These are phyloP conservation scores for Entomortierella chlamydospora DNA, from an alignment of 192 early-diverging fungal species.

Conservation along the genomic window DNA sequence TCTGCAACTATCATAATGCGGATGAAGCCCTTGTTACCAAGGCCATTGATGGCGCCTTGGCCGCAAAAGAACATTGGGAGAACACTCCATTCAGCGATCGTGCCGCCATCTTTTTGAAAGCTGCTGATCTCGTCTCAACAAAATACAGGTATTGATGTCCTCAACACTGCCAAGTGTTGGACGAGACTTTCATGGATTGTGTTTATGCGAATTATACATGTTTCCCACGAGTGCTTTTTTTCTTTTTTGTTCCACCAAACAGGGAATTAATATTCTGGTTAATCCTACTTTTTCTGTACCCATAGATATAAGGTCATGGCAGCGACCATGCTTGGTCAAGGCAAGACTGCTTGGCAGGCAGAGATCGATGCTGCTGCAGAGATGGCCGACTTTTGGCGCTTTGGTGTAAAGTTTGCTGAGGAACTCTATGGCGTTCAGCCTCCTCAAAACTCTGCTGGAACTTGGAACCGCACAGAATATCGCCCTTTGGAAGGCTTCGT, in stretches of 20 bases:
- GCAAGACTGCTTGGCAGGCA: slow-evolving; percentile 99
- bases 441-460: slow-evolving; percentile 81
- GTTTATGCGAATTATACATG: slow-evolving; percentile 2
- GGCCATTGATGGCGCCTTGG: slow-evolving; percentile 90
- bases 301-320: slow-evolving; percentile 82
- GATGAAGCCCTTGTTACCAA: slow-evolving; percentile 74
- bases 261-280: not conserved
- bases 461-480: slow-evolving; percentile 97
- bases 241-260: no score
- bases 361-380: slow-evolving; percentile 98
- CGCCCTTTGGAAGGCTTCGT: slow-evolving; percentile 98
- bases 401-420: slow-evolving; percentile 93
- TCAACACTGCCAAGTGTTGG: no score
- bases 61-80: slow-evolving; percentile 91
- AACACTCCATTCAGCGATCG: slow-evolving; percentile 93
- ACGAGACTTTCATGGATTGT: not conserved
- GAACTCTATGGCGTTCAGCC: slow-evolving; percentile 96
- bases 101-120: slow-evolving; percentile 95
- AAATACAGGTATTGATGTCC: slow-evolving; percentile 85
- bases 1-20: slow-evolving; percentile 90
- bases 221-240: not conserved
- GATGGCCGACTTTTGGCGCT: slow-evolving; percentile 93
- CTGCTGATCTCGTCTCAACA: slow-evolving; percentile 89
- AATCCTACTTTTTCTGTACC: not conserved
- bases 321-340: slow-evolving; percentile 97